Evolutionary conservation across 768 basidiomycete genomes (phyloP).

Genomic region (Tricholoma hemisulphureum): DNA sequence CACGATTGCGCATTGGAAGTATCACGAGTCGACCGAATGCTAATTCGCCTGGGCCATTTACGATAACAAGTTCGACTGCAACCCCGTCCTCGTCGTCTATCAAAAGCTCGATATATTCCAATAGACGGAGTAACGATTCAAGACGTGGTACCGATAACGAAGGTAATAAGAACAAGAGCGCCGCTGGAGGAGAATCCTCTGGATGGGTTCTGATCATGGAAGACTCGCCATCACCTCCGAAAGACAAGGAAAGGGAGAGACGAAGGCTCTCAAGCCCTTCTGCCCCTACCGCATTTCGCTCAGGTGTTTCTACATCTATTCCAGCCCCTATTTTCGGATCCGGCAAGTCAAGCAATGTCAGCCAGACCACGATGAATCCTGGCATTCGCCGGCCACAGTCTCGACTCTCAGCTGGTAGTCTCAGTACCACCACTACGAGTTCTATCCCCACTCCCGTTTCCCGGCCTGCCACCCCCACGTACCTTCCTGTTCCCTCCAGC

Average conservation of each 20-base stretch:
- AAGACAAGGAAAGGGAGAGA: conserved; percentile 52
- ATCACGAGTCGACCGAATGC: conserved; percentile 54
- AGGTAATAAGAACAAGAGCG: conserved; percentile 44
- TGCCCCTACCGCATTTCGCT: conserved; percentile 51
- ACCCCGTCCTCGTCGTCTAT: conserved; percentile 38
- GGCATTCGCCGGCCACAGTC: conserved; percentile 67
- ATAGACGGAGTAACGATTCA: conserved; percentile 43
- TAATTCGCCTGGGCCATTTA: conserved; percentile 35
- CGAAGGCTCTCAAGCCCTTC: conserved; percentile 65
- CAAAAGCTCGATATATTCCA: conserved; percentile 40
- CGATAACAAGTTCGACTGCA: conserved; percentile 22
- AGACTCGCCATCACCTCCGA: conserved; percentile 71
- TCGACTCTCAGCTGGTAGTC: conserved; percentile 63
- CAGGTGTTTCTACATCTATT: conserved; percentile 43
- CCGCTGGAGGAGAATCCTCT: conserved; percentile 57
- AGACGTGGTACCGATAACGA: conserved; percentile 46
- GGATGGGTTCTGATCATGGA: conserved; percentile 93
- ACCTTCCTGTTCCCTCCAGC: conserved; percentile 65
- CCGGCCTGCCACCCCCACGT: conserved; percentile 74
- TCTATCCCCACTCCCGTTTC: conserved; percentile 67
- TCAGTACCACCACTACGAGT: conserved; percentile 50
- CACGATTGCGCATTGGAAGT: conserved; percentile 79
- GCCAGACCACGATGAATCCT: conserved; percentile 43
- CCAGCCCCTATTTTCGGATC: conserved; percentile 43
- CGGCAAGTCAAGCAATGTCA: conserved; percentile 38